Base-by-base conservation (phyloP, 176 grass and related monocot genomes). In the Ananas comosus region DNA sequence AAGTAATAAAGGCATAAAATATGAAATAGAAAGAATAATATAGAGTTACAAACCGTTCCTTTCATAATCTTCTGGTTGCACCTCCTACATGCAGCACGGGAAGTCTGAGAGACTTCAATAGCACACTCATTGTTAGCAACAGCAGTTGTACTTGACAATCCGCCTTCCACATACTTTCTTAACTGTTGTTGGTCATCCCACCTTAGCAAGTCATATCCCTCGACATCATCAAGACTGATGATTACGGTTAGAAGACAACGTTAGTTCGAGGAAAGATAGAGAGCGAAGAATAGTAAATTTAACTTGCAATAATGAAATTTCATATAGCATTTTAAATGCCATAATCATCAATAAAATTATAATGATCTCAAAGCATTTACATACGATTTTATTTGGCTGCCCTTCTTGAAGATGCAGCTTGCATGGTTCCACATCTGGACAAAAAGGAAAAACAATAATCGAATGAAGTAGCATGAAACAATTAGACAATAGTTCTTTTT, bases 401-500 rank as follows among this genome's bases (percentile, higher is more conserved):
- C 78, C 77, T 97, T 97, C 51, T 86, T 81, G 66, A 97, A 76
- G 64, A 97, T 83, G 79, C 86, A 97, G 51, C 68, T 80, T 22
- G 82, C 93, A 80, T 97, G 93, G 71, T 97, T 97, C 89, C 93
- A 92, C 93, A 92, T 92, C 93, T 97, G 89, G 13, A 84, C 49
- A 74, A 50, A 65, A 74, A 12, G 22, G 51, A 64, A n/a, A 22
- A 64, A 21, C 22, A 72, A 63, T 53, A 50, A 79, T 47, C 52
- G 27, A 65, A 63, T 22, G 28, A 52, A 85, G 23, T 22, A 18
- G 56, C 17, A 61, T 2, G 56, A 14, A 61, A 61, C 16, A 16
- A 22, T 19, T 61, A 61, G 56, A 18, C 56, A 61, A 18, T 9
- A 61, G 3, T 61, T 61, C 56, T 61, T 61, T 58, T 17, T 0